Evolutionary conservation across 805 yeast genomes (phyloP), one percentile per base, ranked within the genome.

Genomic region (Kodamaea sagamina): DNA sequence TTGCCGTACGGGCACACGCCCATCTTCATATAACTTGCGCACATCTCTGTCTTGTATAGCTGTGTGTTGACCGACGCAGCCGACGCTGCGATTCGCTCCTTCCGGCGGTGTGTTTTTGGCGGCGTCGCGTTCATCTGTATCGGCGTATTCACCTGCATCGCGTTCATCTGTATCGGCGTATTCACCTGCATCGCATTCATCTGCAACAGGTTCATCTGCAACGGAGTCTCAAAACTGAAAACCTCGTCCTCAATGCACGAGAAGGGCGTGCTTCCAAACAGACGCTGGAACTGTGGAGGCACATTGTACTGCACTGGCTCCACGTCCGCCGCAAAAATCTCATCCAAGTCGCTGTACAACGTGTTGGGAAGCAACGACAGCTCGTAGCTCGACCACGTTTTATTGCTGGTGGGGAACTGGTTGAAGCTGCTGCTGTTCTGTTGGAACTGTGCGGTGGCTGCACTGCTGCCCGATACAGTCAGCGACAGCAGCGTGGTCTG

Each of bases 41-140:
- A 89, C 43, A 90, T 73, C 63, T 89, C 97, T 0, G 97, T 90
- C 67, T 89, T 89, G 77, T 88, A 89, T 29, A 89, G 73, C 51
- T 79, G 84, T 24, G 86, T 81, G 61, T 83, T 77, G 43, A 75
- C 61, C 29, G 12, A 9, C 11, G 17, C 8, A 6, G 34, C 17
- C 3, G 34, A 4, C 6, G 34, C 34, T 10, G 34, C 32, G 16
- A 28, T 15, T 28, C 34, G 17, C 18, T 29, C 34, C 17, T 29
- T 29, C 19, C 34, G 34, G 19, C 18, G 34, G 32, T 15, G 12
- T n/a, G 32, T 3, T 12, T 28, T 28, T 10, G 32, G 6, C 32
- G 32, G 32, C 32, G 32, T 28, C 12, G 32, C 19, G 9, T 13
- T 29, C 11, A 17, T 13, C 34, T 13, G 19, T 29, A 29, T 29